Evolutionary conservation across 108 stramenopile species (phyloP), one percentile per base, ranked within the genome.

Genomic region (Discostella stelligeroides): DNA sequence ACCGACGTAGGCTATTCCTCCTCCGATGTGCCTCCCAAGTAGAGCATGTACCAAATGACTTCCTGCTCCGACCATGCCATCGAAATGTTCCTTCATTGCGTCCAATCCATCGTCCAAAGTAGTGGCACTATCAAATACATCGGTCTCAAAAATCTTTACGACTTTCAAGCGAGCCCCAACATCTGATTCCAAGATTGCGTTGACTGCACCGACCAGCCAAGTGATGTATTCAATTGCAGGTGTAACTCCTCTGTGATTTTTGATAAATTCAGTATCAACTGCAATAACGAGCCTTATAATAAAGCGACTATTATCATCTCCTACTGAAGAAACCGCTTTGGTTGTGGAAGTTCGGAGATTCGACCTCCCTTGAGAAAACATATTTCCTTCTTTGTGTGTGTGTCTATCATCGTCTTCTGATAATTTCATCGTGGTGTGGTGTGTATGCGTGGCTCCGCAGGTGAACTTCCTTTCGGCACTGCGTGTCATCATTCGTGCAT

Each of bases 131-230:
- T 15, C 14, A 18, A 72, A 56, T n/a, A 61, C 38, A 13, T 34
- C 54, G 6, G 51, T 48, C 34, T 72, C 70, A 45, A 63, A 41
- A 11, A 72, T 30, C 14, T 65, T 48, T 7, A 51, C 20, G 3
- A 80, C 79, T 18, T 74, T 48, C 18, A 80, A 47, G 37, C 74
- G 79, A 17, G 79, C 74, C 1, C 69, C 61, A 27, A 74, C 62
- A 25, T 79, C 78, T 10, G 50, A 17, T 68, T 79, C 72, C 23
- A 73, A 73, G 53, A 79, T 79, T 15, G 53, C 60, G 45, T 54
- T 70, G 23, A 72, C 65, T 10, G 66, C 66, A 40, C 72, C 58
- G 7, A 79, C 54, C 15, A 79, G 56, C 2, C 53, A 18, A 42
- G 73, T 71, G 49, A 79, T 62, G 59, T 79, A 79, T 30, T 67